These are phyloP conservation scores for Paxillus rubicundulus DNA, from an alignment of 768 basidiomycete genomes.

Conservation along the genomic window DNA sequence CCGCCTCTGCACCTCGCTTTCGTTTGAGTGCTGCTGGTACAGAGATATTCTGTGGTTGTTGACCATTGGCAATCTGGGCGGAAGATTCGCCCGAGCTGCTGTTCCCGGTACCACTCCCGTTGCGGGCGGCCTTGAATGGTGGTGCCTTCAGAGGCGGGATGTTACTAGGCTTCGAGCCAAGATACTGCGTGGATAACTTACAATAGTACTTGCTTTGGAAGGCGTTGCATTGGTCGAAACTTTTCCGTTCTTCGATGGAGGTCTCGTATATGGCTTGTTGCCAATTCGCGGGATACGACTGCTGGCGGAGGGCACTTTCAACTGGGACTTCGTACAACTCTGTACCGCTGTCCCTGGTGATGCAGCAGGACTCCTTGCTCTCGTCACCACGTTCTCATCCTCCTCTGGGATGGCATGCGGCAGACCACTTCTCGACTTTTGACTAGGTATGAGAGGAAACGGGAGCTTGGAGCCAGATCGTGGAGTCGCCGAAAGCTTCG, in stretches of 20 bases:
- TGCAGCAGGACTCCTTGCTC: constrained; percentile 10
- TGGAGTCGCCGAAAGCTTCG: constrained; percentile 5
- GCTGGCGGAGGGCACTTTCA: constrained; percentile 45
- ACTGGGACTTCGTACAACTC: constrained; percentile 38
- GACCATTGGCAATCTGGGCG: constrained; percentile 7
- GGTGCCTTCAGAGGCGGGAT: constrained; percentile 7
- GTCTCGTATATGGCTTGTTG: constrained; percentile 56
- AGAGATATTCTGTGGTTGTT: not conserved
- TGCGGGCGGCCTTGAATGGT: constrained; percentile 6
- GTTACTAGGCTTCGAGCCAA: not conserved
- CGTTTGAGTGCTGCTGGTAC: constrained; percentile 31
- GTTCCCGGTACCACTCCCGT: constrained; percentile 11
- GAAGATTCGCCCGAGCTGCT: constrained; percentile 8
- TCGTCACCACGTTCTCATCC: constrained; percentile 8
- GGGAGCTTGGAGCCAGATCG: constrained; percentile 22
- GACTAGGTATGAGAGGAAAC: constrained; percentile 25
- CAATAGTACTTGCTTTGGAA: constrained; percentile 10
- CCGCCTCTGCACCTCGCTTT: constrained; percentile 22
- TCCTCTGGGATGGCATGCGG: constrained; percentile 37
- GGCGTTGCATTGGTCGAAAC: constrained; percentile 4
- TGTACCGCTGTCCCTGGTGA: constrained; percentile 17
- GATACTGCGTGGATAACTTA: constrained; percentile 10
- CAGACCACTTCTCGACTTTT: constrained; percentile 16
- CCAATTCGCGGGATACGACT: constrained; percentile 64
- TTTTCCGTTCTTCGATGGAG: constrained; percentile 14